Conservation (phyloP, 768 basidiomycete species). For the Filobasidium floriforme region DNA sequence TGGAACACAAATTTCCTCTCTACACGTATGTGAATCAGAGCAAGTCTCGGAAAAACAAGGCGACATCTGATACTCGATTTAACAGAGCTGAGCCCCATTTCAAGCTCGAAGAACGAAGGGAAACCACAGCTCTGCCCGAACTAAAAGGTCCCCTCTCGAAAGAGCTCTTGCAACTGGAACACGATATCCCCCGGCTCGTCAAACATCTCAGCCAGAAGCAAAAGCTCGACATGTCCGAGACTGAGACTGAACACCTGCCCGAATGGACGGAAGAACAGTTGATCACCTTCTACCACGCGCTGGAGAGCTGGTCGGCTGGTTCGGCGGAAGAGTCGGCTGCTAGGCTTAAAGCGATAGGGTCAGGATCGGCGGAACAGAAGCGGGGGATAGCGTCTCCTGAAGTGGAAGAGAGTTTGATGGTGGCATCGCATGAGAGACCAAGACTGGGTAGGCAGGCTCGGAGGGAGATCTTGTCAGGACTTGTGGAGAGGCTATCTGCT, state of each 20-base stretch:
- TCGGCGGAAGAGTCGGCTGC: slow-evolving; percentile 13
- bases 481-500: slow-evolving; percentile 2
- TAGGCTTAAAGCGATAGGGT: background rate
- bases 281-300: slow-evolving; percentile 43
- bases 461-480: background rate
- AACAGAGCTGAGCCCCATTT: background rate
- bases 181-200: background rate
- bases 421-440: background rate
- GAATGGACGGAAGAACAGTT: slow-evolving; percentile 47
- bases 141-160: background rate
- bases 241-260: slow-evolving; percentile 16
- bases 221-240: slow-evolving; percentile 1
- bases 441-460: background rate
- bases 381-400: background rate
- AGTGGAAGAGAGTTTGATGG: background rate
- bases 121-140: background rate
- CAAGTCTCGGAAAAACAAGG: background rate
- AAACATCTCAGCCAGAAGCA: background rate
- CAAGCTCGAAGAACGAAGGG: background rate
- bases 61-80: background rate
- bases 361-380: background rate
- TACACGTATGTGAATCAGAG: background rate
- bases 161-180: background rate
- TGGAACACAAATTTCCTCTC: background rate
- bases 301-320: slow-evolving; percentile 6